These are phyloP conservation scores for Somion occarium DNA, from an alignment of 1,284 basidiomycete genomes.

Conservation along the genomic window DNA sequence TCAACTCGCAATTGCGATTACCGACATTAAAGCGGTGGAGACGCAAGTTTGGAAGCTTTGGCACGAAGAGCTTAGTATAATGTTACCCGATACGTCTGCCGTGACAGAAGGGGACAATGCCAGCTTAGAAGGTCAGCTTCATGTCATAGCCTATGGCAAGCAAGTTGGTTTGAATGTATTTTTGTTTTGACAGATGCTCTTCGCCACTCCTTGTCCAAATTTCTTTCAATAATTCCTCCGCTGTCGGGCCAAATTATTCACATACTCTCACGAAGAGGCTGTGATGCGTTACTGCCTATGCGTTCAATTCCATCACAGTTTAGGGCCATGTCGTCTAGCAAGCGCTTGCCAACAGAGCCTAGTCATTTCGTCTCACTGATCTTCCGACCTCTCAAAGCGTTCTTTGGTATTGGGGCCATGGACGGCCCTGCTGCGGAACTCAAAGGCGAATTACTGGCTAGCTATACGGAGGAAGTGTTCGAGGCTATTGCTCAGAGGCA, in stretches of 20 bases:
- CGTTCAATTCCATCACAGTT: conserved; percentile 87
- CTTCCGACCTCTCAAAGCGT: conserved; percentile 76
- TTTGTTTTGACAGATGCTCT: conserved; percentile 46
- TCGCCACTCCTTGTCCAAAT: conserved; percentile 39
- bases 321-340: conserved; percentile 70
- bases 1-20: conserved; percentile 59
- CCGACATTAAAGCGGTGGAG: conserved; percentile 59
- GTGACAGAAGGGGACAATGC: conserved; percentile 31
- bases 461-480: conserved; percentile 65
- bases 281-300: conserved; percentile 83
- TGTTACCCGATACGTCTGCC: conserved; percentile 41
- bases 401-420: conserved; percentile 60
- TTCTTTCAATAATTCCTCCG: conserved; percentile 46
- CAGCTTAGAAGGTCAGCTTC: conserved; percentile 46
- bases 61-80: conserved; percentile 58
- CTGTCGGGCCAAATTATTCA: conserved; percentile 63
- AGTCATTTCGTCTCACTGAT: conserved; percentile 84
- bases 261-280: conserved; percentile 74
- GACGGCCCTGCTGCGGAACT: conserved; percentile 56
- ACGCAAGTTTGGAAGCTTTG: conserved; percentile 50
- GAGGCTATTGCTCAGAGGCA: conserved; percentile 71
- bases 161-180: background rate
- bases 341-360: conserved; percentile 64
- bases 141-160: background rate
- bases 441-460: conserved; percentile 45